Base-by-base conservation (phyloP, 2,329 filamentous ascomycete genomes). In the Cladophialophora immunda region DNA sequence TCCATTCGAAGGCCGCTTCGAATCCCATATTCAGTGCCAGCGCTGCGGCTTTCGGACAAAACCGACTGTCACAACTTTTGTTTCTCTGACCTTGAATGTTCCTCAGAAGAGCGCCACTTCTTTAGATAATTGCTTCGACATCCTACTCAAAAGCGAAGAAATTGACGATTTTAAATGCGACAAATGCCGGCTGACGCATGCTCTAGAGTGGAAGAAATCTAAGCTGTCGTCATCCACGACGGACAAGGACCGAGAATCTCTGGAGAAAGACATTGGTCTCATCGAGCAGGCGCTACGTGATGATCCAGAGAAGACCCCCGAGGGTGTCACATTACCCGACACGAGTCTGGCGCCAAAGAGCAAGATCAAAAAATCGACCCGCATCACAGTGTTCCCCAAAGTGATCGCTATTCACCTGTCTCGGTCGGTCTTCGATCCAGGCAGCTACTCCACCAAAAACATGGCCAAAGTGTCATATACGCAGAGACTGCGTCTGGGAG, bases 91-190 rank as follows among this genome's bases (percentile, higher is more conserved):
- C 1, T 82, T 99, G 61, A 93, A 93, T 74, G 95, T 99, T 3
- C 95, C 95, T 0, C 92, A 95, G 76, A 87, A 90, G 68, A 89
- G 85, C 58, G 91, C 92, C 1, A 94, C 94, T 0, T 90, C 92
- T 0, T 84, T 99, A 17, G 93, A 91, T 75, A 85, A 89, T 8
- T 99, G 95, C 78, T 95, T 99, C 73, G 95, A 99, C 74, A 92
- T 92, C 47, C 90, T 97, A 79, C 90, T 99, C 72, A 97, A 97
- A 80, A 93, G 92, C 0, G 95, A 99, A 78, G 91, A 93, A 76
- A 97, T 99, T 71, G 94, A 98, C 70, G 95, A 97, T 77, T 99
- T 96, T 83, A 94, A 92, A 73, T 99, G 95, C 81, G 95, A 97
- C 74, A 92, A 89, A 79, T 99, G 95, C 76, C 89, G 93, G 25